Evolutionary conservation across 2,329 filamentous ascomycete species (phyloP), one percentile per base, ranked within the genome.

Genomic region (Sporothrix brunneoviolacea): DNA sequence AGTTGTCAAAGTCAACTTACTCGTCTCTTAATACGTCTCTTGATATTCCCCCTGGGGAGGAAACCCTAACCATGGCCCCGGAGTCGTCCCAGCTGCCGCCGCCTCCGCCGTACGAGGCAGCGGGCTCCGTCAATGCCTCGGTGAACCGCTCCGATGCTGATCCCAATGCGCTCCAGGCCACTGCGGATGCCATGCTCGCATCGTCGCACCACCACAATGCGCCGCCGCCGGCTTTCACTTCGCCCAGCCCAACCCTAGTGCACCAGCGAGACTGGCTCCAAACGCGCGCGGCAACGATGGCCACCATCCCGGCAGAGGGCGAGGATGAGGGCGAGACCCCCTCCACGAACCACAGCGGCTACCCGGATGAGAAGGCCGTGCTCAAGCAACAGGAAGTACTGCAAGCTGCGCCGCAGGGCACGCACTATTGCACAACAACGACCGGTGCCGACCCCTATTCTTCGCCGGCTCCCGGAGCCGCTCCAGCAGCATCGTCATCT

Each of bases 341-440:
- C n/a, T n/a, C n/a, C n/a, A n/a, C n/a, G n/a, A n/a, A n/a, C n/a
- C n/a, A n/a, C n/a, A n/a, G n/a, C n/a, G 27, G 16, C 12, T 36
- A 45, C 15, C 30, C 15, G 15, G 32, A 45, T n/a, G 42, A 45
- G 13, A 45, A 45, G 30, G 30, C 32, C 21, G 27, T 36, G 9
- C 42, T 45, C 32, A 45, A 45, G 19, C 30, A 36, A n/a, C 42
- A 21, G 19, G 42, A 45, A n/a, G n/a, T n/a, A n/a, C n/a, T n/a
- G n/a, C n/a, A n/a, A n/a, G n/a, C n/a, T 45, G 42, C 30, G 13
- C 19, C 35, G 32, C 30, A 24, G 32, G 41, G 28, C 12, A 33
- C 41, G 9, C 41, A 32, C 16, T 33, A 8, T 10, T 44, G 41
- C 41, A 22, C 41, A 15, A 44, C 41, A 6, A 44, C 41, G 4